Conservation (phyloP, 2,329 filamentous ascomycete species). For the Pseudogymnoascus sp. region DNA sequence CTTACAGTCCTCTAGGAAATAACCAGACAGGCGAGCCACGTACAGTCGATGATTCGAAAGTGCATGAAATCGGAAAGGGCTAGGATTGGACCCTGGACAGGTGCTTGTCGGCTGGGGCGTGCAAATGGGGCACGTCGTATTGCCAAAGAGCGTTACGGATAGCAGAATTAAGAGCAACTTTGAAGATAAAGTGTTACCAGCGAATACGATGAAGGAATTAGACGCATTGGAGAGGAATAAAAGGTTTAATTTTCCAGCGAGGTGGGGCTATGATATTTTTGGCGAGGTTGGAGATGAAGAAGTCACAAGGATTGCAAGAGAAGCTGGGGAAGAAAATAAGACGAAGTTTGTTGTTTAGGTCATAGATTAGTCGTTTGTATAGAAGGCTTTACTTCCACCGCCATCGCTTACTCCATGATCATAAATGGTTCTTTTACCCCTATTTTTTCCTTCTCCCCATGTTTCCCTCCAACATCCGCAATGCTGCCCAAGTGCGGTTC, state of each 20-base stretch:
- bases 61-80: conserved; percentile 46
- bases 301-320: conserved; percentile 28
- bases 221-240: conserved; percentile 34
- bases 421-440: neutral
- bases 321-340: conserved; percentile 30
- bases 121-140: conserved; percentile 47
- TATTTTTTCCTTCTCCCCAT: neutral
- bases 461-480: neutral
- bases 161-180: conserved; percentile 54
- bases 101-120: conserved; percentile 52
- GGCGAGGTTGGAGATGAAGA: conserved; percentile 33
- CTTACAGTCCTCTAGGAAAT: conserved; percentile 47
- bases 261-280: conserved; percentile 39
- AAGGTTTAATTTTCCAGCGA: conserved; percentile 35
- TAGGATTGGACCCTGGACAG: conserved; percentile 47
- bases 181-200: conserved; percentile 38
- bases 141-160: conserved; percentile 55
- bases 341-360: conserved; percentile 27
- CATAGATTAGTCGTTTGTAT: neutral
- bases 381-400: neutral
- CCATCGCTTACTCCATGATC: neutral
- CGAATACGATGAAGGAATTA: conserved; percentile 30
- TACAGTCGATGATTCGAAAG: conserved; percentile 47
- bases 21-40: conserved; percentile 42
- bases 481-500: neutral